Conservation (phyloP, 2,329 filamentous ascomycete genomes). For the Leptographium lundbergii region DNA sequence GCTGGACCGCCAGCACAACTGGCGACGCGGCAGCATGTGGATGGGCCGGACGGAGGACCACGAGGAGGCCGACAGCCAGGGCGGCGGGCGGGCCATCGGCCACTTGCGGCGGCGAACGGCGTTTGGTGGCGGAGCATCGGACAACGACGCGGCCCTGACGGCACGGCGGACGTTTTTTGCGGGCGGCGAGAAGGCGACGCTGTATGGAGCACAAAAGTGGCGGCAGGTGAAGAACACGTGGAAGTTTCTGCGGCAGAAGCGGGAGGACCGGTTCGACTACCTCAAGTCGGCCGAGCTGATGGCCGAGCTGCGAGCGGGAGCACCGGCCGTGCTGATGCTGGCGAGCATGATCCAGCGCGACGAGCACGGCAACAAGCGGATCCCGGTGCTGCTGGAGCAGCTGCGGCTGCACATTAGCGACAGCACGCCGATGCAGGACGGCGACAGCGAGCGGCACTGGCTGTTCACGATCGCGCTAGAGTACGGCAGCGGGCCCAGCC, state of each 20-base stretch:
- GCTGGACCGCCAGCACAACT: constrained; percentile 39
- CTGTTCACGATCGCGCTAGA: constrained; percentile 88
- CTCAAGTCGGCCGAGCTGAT: constrained; percentile 93
- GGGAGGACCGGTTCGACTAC: constrained; percentile 81
- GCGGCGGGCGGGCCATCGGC: constrained; percentile 37
- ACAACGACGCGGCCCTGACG: constrained; percentile 38
- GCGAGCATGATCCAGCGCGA: constrained; percentile 97
- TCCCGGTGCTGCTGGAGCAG: constrained; percentile 90
- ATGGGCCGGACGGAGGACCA: constrained; percentile 35
- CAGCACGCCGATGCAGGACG: constrained; percentile 55
- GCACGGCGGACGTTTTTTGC: constrained; percentile 45
- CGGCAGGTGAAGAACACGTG: constrained; percentile 83
- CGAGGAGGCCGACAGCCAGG: constrained; percentile 38
- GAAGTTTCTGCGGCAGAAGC: constrained; percentile 66
- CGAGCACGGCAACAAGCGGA: constrained; percentile 87
- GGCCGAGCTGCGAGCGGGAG: constrained; percentile 84
- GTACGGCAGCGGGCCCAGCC: constrained; percentile 86
- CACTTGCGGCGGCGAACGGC: constrained; percentile 55
- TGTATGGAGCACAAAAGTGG: constrained; percentile 75
- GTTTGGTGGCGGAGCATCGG: constrained; percentile 49
- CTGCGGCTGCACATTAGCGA: constrained; percentile 80
- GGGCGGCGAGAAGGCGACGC: constrained; percentile 54
- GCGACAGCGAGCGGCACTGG: constrained; percentile 57
- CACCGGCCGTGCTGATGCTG: constrained; percentile 83
- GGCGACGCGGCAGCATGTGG: constrained; percentile 49